Base-by-base conservation (phyloP, 2,329 filamentous ascomycete genomes). In the Calonectria ilicicola region DNA sequence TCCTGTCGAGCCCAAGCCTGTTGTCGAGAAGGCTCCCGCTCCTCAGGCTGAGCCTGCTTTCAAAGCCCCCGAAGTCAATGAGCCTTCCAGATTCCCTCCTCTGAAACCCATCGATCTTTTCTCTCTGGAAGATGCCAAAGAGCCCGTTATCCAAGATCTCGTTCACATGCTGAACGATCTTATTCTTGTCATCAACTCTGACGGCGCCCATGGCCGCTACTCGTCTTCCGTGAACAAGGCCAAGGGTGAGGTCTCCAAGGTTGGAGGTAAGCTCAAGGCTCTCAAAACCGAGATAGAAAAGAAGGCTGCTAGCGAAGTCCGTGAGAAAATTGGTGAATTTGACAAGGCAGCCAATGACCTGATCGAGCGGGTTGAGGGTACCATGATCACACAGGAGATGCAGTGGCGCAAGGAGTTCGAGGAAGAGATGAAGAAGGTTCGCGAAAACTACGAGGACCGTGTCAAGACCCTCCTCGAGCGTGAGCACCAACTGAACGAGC, bases 111-210 rank as follows among this genome's bases (percentile, higher is more conserved):
- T 98, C 77, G 94, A 98, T 81, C 91, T 95, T 73, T 87, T 98
- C 71, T 90, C 90, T 64, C 90, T 97, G 27, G 89, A 91, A 67
- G 91, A 95, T 79, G 95, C 94, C 66, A 91, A 92, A 72, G 96
- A 98, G 82, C 94, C 95, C 32, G 90, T 98, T 42, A 94, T 98
- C 26, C 95, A 98, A 84, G 95, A 98, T 80, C 89, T 99, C 7
- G 95, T 98, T 72, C 96, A 95, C 86, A 96, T 98, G 86, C 90
- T 99, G 79, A 99, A 99, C 86, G 95, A 98, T 84, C 93, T 99
- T 79, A 98, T 99, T 81, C 92, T 94, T 10, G 95, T 97, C 58
- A 93, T 98, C 82, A 98, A 98, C 83, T 94, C 94, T 70, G 96
- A 98, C 82, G 91, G 93, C 73, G 91, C 94, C 70, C 91, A 93